Evolutionary conservation across 2,329 filamentous ascomycete species (phyloP).

Genomic region (Davidsoniella australis): DNA sequence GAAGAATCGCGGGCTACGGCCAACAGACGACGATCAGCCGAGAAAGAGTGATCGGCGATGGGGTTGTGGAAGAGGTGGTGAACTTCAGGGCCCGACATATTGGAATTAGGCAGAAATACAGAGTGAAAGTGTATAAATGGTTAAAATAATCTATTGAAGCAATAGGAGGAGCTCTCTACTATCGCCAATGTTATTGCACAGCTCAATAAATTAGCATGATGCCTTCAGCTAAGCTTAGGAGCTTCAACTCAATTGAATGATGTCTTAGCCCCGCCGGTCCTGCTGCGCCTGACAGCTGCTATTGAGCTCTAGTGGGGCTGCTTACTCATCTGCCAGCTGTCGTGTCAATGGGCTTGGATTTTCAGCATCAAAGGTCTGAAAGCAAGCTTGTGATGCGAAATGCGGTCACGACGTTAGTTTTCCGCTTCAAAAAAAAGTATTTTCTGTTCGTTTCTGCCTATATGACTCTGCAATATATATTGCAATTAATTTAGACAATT

Average conservation of each 20-base stretch:
- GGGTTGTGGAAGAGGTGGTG: constrained; percentile 94
- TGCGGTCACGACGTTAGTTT: not conserved
- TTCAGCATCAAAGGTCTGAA: not conserved
- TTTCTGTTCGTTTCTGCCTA: not conserved
- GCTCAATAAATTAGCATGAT: not conserved
- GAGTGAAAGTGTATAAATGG: constrained; percentile 14
- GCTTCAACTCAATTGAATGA: constrained; percentile 14
- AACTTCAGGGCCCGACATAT: constrained; percentile 74
- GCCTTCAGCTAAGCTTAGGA: not conserved
- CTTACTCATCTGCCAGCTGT: constrained; percentile 10
- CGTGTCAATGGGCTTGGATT: not conserved
- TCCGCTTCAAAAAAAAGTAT: not conserved
- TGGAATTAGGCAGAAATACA: constrained; percentile 7
- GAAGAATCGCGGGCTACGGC: constrained; percentile 81
- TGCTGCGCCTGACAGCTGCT: constrained; percentile 3
- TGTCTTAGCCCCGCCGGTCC: constrained; percentile 1
- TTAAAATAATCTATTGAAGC: not conserved
- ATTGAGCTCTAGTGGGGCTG: not conserved
- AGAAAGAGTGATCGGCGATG: constrained; percentile 97
- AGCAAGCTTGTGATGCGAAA: not conserved
- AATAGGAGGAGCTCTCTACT: constrained; percentile 78
- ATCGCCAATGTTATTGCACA: constrained; percentile 29
- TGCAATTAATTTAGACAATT: not conserved
- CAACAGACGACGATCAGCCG: constrained; percentile 70
- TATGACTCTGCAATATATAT: not conserved